phyloP scores from a whole-genome alignment of 345 rosid genomes.

The Salix purpurea region DNA sequence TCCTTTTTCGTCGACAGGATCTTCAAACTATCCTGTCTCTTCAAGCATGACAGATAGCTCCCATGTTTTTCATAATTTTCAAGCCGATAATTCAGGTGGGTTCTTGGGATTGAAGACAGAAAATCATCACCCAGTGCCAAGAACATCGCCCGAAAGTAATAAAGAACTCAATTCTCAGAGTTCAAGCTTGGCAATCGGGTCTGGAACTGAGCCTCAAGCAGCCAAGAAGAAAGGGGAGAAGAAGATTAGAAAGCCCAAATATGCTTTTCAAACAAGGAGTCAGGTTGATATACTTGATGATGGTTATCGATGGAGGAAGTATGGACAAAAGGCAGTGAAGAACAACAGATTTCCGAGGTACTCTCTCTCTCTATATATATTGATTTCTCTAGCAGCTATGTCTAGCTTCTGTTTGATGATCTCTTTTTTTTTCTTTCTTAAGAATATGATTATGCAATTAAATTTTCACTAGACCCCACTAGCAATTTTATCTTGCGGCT shows the following conservation, averaged over 20 bases:
- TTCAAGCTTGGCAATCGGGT: background rate
- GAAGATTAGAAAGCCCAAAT: slow-evolving; percentile 44
- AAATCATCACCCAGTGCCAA: background rate
- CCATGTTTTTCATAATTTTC: slow-evolving; percentile 8
- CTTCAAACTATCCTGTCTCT: slow-evolving; percentile 6
- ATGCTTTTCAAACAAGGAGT: slow-evolving; percentile 66
- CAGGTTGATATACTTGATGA: slow-evolving; percentile 66
- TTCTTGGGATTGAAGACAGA: slow-evolving; percentile 27
- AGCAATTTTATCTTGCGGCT: background rate
- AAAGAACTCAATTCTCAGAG: background rate
- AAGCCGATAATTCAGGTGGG: slow-evolving; percentile 23
- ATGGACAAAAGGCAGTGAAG: slow-evolving; percentile 70
- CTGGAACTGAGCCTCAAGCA: slow-evolving; percentile 6
- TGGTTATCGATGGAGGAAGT: slow-evolving; percentile 76
- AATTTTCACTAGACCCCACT: background rate
- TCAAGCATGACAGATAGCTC: slow-evolving; percentile 10
- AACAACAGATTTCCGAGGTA: slow-evolving; percentile 37
- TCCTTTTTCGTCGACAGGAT: slow-evolving; percentile 29
- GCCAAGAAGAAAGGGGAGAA: slow-evolving; percentile 32
- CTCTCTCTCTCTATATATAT: background rate
- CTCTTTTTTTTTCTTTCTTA: too few relatives aligned
- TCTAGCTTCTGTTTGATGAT: background rate
- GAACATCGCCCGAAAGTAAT: background rate
- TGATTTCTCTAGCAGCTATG: background rate
- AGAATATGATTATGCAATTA: background rate